Evolutionary conservation across 441 rosid species (phyloP), one percentile per base, ranked within the genome.

Genomic region (Pelargonium australe): DNA sequence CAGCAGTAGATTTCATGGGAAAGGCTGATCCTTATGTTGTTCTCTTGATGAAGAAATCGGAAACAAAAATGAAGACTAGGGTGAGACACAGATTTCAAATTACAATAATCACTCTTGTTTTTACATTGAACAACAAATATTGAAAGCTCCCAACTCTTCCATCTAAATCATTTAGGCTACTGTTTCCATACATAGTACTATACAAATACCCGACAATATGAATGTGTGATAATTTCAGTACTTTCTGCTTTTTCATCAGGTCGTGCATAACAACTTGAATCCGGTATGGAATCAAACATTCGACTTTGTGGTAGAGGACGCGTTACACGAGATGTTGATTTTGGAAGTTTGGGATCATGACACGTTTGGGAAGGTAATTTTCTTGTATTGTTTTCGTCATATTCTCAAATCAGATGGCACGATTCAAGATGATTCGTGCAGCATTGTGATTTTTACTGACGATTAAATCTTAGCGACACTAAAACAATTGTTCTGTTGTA

Each of bases 11-110:
- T 79, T 67, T 92, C 10, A 87, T 85, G 85, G 97, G 98, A 2
- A 95, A 90, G 78, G 91, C 97, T 10, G 99, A 95, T 66, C 91
- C 98, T 1, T 92, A 72, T 69, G 94, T 88, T 12, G 89, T 88
- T 6, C 77, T 95, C 7, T 80, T 70, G 11, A 84, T 92, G 95
- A 95, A 90, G 83, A 95, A 95, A 79, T 74, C 96, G 0, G 91
- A 77, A 60, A 47, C 79, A 3, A 92, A 76, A 77, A 71, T 76
- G 20, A 90, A 90, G 77, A 90, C 98, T n/a, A 84, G 98, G 83
- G 96, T 87, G 12, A 2, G 53, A 23, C 25, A 23, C 25, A 23
- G 25, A 23, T 23, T 23, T 23, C 25, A 2, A 23, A 23, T 23
- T 23, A 23, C 25, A 23, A 23, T 23, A 23, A 23, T 23, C 25